These are phyloP conservation scores for Sclerotinia borealis DNA, from an alignment of 2,329 filamentous ascomycete genomes.

Conservation along the genomic window DNA sequence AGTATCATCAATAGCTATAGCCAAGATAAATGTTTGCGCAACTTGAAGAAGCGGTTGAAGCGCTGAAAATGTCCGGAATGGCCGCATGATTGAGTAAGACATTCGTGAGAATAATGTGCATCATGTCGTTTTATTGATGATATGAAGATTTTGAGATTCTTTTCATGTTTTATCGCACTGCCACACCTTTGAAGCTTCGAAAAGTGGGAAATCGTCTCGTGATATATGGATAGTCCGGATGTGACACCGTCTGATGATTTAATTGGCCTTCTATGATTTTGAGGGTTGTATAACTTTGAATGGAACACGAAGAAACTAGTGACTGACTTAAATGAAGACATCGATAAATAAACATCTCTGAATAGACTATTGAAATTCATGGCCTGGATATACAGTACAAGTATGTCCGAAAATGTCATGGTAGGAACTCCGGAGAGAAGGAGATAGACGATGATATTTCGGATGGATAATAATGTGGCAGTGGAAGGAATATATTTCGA, in stretches of 20 bases:
- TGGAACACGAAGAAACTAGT: background rate
- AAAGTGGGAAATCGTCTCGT: constrained; percentile 4
- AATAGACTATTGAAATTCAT: background rate
- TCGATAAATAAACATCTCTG: background rate
- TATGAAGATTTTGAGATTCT: background rate
- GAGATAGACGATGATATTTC: background rate
- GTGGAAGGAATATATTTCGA: background rate
- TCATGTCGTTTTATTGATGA: background rate
- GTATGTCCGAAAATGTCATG: background rate
- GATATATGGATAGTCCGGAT: constrained; percentile 1
- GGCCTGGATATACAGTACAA: background rate
- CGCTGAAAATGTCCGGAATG: constrained; percentile 3
- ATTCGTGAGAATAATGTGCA: background rate
- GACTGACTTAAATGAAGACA: background rate
- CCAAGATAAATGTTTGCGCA: constrained; percentile 1
- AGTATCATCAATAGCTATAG: background rate
- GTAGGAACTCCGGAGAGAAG: background rate
- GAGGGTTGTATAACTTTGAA: background rate
- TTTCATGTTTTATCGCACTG: constrained; percentile 1
- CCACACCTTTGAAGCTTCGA: constrained; percentile 5
- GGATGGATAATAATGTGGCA: constrained; percentile 4
- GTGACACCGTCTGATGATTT: background rate
- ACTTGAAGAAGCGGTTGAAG: background rate
- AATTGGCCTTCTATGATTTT: background rate
- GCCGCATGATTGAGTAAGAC: constrained; percentile 13